Evolutionary conservation across 148 eudicot species (phyloP).

Genomic region (Mesembryanthemum crystallinum): DNA sequence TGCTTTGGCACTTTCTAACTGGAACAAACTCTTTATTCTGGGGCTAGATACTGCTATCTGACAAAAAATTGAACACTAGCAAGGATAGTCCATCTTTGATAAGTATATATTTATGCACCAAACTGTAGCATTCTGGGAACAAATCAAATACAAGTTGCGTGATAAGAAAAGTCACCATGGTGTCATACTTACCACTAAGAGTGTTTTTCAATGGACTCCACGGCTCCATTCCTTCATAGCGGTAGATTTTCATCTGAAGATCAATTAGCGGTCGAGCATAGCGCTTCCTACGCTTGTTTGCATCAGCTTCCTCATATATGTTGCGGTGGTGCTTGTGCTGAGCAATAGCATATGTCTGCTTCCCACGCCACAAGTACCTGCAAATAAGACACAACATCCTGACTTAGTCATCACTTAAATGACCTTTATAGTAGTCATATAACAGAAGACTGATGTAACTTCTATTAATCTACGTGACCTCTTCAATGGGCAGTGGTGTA

Average conservation of each 20-base stretch:
- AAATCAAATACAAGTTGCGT: no score
- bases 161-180: background rate
- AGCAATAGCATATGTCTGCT: constrained; percentile 90
- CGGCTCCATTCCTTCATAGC: constrained; percentile 83
- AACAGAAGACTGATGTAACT: no score
- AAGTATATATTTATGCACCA: no score
- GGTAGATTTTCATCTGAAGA: constrained; percentile 90
- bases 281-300: constrained; percentile 93
- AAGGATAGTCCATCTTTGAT: background rate
- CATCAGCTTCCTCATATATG: constrained; percentile 95
- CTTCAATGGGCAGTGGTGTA: no score
- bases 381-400: constrained; percentile 11
- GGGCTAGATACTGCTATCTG: background rate
- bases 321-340: constrained; percentile 92
- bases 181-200: constrained; percentile 59
- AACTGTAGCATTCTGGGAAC: no score
- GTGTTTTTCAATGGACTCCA: constrained; percentile 73
- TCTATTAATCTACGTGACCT: no score
- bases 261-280: constrained; percentile 96
- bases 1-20: background rate
- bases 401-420: constrained; percentile 2
- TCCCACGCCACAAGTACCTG: constrained; percentile 97
- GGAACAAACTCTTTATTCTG: background rate
- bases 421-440: background rate
- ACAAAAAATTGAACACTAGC: background rate